Conservation (phyloP, 345 rosid species). For the Cardiospermum halicacabum region DNA sequence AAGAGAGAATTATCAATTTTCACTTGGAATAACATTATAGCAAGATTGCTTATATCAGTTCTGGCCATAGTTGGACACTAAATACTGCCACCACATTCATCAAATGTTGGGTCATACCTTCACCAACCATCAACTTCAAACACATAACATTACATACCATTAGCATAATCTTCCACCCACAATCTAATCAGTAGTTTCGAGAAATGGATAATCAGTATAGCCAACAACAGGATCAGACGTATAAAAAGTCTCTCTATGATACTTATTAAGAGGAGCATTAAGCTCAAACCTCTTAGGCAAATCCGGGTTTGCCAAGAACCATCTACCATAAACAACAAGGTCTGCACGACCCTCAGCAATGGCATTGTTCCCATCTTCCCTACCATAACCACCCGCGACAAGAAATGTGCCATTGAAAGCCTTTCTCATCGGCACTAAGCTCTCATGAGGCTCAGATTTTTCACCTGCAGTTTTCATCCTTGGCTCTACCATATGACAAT, state of each 20-base stretch:
- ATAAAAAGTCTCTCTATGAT: slow-evolving; percentile 44
- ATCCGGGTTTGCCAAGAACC: slow-evolving; percentile 68
- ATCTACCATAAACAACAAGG: slow-evolving; percentile 55
- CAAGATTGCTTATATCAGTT: too few species aligned
- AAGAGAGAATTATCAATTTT: too few species aligned
- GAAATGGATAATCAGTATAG: slow-evolving; percentile 71
- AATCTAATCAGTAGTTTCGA: slow-evolving; percentile 22
- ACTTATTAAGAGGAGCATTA: slow-evolving; percentile 43
- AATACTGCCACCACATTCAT: too few species aligned
- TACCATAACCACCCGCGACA: slow-evolving; percentile 48
- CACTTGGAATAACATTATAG: too few species aligned
- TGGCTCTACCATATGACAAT: slow-evolving; percentile 66
- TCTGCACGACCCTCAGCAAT: slow-evolving; percentile 44
- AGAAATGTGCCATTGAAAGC: slow-evolving; percentile 37
- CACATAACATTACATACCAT: too few species aligned
- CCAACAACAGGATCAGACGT: slow-evolving; percentile 47
- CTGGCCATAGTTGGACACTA: too few species aligned
- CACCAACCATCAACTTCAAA: too few species aligned
- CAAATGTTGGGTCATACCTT: too few species aligned
- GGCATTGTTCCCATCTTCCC: slow-evolving; percentile 49
- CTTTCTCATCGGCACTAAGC: slow-evolving; percentile 50
- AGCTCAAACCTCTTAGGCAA: slow-evolving; percentile 57
- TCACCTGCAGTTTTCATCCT: slow-evolving; percentile 39
- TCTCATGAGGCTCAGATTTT: slow-evolving; percentile 17
- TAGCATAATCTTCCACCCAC: too few species aligned